These are phyloP conservation scores for Termitomyces sp. DNA, from an alignment of 768 basidiomycete genomes.

Conservation along the genomic window DNA sequence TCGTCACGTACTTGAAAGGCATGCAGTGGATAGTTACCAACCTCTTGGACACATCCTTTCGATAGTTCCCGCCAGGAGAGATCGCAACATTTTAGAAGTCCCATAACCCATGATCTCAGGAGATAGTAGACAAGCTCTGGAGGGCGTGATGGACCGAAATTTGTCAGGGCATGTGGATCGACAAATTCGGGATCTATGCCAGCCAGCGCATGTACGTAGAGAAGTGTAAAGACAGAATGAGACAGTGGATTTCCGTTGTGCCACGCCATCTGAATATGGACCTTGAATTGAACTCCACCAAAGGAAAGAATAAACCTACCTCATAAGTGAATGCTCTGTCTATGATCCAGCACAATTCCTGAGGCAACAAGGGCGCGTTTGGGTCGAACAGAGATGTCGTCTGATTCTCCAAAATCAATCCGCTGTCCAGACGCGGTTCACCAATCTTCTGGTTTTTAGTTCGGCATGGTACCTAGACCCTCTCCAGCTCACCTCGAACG, in stretches of 20 bases:
- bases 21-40: slow-evolving; percentile 31
- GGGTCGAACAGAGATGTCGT: slow-evolving; percentile 54
- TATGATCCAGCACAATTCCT: slow-evolving; percentile 86
- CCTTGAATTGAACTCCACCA: neutral
- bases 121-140: slow-evolving; percentile 62
- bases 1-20: neutral
- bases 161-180: slow-evolving; percentile 15
- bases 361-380: slow-evolving; percentile 53
- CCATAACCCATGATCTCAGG: slow-evolving; percentile 60
- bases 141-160: slow-evolving; percentile 43
- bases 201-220: slow-evolving; percentile 61
- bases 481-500: slow-evolving; percentile 62
- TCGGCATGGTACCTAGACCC: neutral
- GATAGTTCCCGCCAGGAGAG: slow-evolving; percentile 76
- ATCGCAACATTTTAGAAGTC: slow-evolving; percentile 76
- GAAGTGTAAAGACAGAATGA: slow-evolving; percentile 78
- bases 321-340: slow-evolving; percentile 76
- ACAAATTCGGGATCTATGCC: slow-evolving; percentile 55
- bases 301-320: slow-evolving; percentile 35
- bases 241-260: slow-evolving; percentile 80
- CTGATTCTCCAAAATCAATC: slow-evolving; percentile 45
- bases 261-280: slow-evolving; percentile 68
- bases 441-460: slow-evolving; percentile 56
- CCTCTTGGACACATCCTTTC: slow-evolving; percentile 74
- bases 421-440: slow-evolving; percentile 86